Conservation (phyloP, 768 basidiomycete species). For the Dictyophora rubrovolvata region DNA sequence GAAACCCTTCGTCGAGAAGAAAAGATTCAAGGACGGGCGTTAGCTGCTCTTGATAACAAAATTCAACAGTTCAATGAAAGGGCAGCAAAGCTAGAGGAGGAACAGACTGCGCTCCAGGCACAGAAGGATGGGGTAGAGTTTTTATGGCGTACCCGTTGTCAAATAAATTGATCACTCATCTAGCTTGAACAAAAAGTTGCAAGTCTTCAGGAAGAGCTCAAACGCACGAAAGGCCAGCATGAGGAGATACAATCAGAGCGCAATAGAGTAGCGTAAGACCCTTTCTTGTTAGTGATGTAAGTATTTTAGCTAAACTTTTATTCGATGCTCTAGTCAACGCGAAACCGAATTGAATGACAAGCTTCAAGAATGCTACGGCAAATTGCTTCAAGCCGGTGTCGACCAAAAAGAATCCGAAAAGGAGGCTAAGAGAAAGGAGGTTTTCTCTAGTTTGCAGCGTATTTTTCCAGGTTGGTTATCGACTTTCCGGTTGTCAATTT, state of each 20-base stretch:
- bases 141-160: not conserved
- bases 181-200: slow-evolving; percentile 55
- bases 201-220: slow-evolving; percentile 49
- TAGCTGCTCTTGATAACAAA: slow-evolving; percentile 59
- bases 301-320: not conserved
- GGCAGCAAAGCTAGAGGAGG: slow-evolving; percentile 44
- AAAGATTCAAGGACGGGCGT: slow-evolving; percentile 56
- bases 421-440: slow-evolving; percentile 79
- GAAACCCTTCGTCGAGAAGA: slow-evolving; percentile 76
- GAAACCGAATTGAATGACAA: slow-evolving; percentile 92
- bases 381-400: slow-evolving; percentile 82
- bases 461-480: slow-evolving; percentile 68
- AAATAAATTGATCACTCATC: not conserved
- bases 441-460: slow-evolving; percentile 68
- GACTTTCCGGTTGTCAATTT: not conserved
- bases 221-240: slow-evolving; percentile 60
- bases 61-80: slow-evolving; percentile 55
- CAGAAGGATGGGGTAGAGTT: slow-evolving; percentile 51
- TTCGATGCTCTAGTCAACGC: slow-evolving; percentile 71
- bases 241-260: slow-evolving; percentile 82
- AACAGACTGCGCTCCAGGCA: slow-evolving; percentile 35
- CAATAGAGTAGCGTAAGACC: slow-evolving; percentile 62
- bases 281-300: not conserved
- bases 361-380: slow-evolving; percentile 67
- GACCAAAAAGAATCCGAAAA: slow-evolving; percentile 82